Percentiles rank a stretch among this genome's conserved stretches.
phyloP scores from a whole-genome alignment of 768 basidiomycete species.

The Tulasnella sp. region DNA sequence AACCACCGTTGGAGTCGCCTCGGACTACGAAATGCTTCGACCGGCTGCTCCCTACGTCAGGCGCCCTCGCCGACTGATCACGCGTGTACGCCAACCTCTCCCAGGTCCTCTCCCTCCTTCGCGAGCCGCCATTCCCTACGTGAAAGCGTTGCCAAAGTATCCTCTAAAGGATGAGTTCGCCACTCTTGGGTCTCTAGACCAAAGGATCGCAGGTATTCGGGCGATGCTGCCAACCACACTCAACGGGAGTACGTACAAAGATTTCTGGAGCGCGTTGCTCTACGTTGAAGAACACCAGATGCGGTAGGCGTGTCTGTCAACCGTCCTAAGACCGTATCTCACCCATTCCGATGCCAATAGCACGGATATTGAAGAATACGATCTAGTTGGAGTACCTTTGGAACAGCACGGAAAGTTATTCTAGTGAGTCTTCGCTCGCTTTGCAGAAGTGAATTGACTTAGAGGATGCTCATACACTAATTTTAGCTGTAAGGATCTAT shows the following conservation, averaged over 20 bases:
- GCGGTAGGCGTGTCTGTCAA: not conserved
- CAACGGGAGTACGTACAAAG: conserved; percentile 2
- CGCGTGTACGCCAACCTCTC: not conserved
- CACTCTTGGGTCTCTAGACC: not conserved
- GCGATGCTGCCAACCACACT: conserved; percentile 3
- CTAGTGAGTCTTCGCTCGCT: not conserved
- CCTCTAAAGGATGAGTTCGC: not conserved
- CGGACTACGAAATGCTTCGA: conserved; percentile 48
- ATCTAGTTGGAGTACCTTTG: conserved; percentile 13
- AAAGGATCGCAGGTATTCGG: conserved; percentile 8
- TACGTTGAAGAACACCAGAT: conserved; percentile 24
- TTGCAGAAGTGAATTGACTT: no score
- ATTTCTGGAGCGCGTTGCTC: conserved; percentile 16
- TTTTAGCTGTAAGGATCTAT: not conserved
- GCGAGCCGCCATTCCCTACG: not conserved
- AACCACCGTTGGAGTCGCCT: conserved; percentile 17
- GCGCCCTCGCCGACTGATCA: conserved; percentile 38
- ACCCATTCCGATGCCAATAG: not conserved
- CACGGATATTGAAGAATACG: conserved; percentile 16
- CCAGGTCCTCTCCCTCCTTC: not conserved
- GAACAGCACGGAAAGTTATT: not conserved
- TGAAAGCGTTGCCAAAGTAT: not conserved
- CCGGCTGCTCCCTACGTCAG: conserved; percentile 46
- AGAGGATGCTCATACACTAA: not conserved
- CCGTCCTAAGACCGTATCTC: not conserved